Evolutionary conservation across 495 filamentous ascomycete genomes (phyloP), one percentile per base, ranked within the genome.

Genomic region (Podospora pseudocomata): DNA sequence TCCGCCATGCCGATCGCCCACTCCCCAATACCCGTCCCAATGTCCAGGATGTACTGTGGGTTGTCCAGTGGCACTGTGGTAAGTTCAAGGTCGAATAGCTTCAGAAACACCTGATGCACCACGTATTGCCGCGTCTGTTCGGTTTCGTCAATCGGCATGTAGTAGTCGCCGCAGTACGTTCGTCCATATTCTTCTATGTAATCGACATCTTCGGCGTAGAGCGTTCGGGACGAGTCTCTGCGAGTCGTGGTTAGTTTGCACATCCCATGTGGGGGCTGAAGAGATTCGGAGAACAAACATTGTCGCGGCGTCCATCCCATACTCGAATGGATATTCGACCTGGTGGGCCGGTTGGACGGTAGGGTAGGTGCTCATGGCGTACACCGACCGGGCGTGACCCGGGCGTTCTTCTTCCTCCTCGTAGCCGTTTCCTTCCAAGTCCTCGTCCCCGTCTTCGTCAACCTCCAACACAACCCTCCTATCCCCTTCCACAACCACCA

Each of bases 1-100:
- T 90, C 85, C 23, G 85, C 89, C 81, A 91, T 88, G 53, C 86
- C 87, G 64, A 90, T 89, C n/a, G 88, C 89, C 90, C 89, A 92
- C 68, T 91, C 89, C 19, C 89, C 89, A 6, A 86, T 84, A 5
- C 88, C 90, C 0, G 89, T 90, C 34, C 89, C 90, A 34, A 91
- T 80, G 70, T 91, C 90, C 7, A 92, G 80, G 44, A 92, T 89
- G 65, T 87, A 84, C 18, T 77, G 75, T 0, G 82, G 81, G 65
- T 82, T 70, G 28, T 80, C 80, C n/a, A 91, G 75, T 39, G 85
- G 85, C 0, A 85, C 87, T 2, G 83, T 83, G 6, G 87, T 89
- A 28, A 91, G 81, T 62, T 86, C 79, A 44, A 84, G 79, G 70
- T 88, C 80, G 64, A 91, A 84, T 27, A 88, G 71, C 63, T 86